These are phyloP conservation scores for Elaphomyces granulatus DNA, from an alignment of 495 filamentous ascomycete genomes.

Conservation along the genomic window DNA sequence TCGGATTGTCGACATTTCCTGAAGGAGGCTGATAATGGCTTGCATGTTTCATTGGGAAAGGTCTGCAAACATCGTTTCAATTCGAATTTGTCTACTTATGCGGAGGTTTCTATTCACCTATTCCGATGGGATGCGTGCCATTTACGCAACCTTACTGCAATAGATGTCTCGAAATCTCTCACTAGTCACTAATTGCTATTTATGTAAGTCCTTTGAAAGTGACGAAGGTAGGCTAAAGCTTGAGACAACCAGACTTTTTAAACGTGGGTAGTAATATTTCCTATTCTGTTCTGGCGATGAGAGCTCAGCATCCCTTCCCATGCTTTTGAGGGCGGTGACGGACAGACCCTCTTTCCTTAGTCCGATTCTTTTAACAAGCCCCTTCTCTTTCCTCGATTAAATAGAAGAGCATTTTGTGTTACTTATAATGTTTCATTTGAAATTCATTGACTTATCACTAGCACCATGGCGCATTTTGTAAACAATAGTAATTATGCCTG, in stretches of 20 bases:
- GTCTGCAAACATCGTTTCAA: not conserved
- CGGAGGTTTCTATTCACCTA: not conserved
- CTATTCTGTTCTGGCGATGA: not conserved
- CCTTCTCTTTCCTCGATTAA: no score
- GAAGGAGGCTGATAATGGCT: conserved; percentile 8
- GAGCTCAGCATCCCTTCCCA: not conserved
- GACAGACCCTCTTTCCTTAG: no score
- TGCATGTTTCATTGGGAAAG: not conserved
- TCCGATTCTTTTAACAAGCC: no score
- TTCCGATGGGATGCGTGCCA: not conserved
- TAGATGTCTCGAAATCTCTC: not conserved
- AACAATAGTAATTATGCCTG: not conserved
- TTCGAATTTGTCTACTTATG: not conserved
- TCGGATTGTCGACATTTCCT: conserved; percentile 5
- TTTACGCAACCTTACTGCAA: not conserved
- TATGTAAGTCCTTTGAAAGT: not conserved
- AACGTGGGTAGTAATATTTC: not conserved
- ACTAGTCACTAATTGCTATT: not conserved
- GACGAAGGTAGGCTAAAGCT: not conserved
- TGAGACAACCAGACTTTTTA: not conserved
- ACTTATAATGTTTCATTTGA: no score
- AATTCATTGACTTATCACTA: no score
- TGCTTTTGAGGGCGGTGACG: no score
- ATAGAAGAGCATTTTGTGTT: no score
- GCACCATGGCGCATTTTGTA: no score